A percentile compares a stretch with the other conserved stretches of the same genome.
Evolutionary conservation across 306 rosid species (phyloP).

Genomic region (Quercus mongolica): DNA sequence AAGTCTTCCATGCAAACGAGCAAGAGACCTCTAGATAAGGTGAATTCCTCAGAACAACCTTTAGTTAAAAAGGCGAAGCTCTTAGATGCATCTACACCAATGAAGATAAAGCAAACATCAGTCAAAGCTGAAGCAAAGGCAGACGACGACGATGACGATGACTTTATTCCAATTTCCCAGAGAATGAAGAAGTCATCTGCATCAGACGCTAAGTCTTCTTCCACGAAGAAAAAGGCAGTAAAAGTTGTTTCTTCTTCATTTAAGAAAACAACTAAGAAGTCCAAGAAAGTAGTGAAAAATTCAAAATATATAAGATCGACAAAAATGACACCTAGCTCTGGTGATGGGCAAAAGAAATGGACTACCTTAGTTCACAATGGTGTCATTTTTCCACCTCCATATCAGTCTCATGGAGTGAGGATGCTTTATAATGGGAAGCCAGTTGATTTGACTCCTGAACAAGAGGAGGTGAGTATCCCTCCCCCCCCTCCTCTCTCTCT

Average conservation of each 20-base stretch:
- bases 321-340: conserved; percentile 71
- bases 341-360: conserved; percentile 99
- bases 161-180: conserved; percentile 43
- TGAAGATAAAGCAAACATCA: conserved; percentile 28
- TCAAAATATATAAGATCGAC: conserved; percentile 81
- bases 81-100: conserved; percentile 22
- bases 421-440: conserved; percentile 75
- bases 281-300: conserved; percentile 32
- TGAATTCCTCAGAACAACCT: conserved; percentile 20
- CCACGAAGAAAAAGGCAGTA: conserved; percentile 19
- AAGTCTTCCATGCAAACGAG: conserved; percentile 14
- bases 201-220: conserved; percentile 22
- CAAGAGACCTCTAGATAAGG: conserved; percentile 54
- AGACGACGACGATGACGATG: conserved; percentile 2
- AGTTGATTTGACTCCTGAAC: conserved; percentile 73
- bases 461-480: conserved; percentile 74
- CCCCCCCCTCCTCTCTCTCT: not conserved
- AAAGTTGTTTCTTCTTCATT: conserved; percentile 32
- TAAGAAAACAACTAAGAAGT: conserved; percentile 32
- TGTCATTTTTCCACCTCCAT: conserved; percentile 93
- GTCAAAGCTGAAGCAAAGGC: conserved; percentile 26
- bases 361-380: conserved; percentile 87
- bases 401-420: conserved; percentile 73
- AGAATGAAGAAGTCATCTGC: conserved; percentile 35
- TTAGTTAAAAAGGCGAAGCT: conserved; percentile 41